Conservation (phyloP, 257 asterid genomes). For the Nicotiana tabacum region DNA sequence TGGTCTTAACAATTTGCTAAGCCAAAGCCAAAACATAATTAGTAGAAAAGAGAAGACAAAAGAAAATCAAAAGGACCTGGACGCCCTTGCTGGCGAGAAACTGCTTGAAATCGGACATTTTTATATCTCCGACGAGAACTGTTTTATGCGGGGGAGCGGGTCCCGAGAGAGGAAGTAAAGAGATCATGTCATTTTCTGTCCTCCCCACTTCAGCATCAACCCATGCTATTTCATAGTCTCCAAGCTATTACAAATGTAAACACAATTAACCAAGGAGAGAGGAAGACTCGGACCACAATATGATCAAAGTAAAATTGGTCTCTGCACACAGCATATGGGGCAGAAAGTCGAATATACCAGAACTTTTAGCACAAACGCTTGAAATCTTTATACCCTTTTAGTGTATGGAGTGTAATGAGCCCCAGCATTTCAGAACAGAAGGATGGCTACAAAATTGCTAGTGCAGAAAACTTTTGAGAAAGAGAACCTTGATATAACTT, state of each 20-base stretch:
- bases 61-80: conserved; percentile 45
- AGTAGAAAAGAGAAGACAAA: neutral
- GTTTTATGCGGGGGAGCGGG: conserved; percentile 82
- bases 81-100: conserved; percentile 87
- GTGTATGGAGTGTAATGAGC: neutral
- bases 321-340: neutral
- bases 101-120: conserved; percentile 98
- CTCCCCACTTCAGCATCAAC: conserved; percentile 89
- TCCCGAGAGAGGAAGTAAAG: conserved; percentile 70
- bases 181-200: conserved; percentile 60
- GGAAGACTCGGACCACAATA: neutral
- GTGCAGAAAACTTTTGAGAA: neutral
- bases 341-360: neutral
- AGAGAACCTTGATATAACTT: neutral
- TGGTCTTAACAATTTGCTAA: neutral
- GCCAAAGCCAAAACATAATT: neutral
- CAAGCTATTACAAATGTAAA: conserved; percentile 48
- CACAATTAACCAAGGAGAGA: neutral
- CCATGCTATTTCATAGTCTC: conserved; percentile 97
- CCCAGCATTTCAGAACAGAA: neutral
- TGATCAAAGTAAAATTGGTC: neutral
- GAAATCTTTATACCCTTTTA: neutral
- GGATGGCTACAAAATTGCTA: neutral
- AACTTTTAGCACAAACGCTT: neutral
- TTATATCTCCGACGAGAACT: conserved; percentile 90